Evolutionary conservation across 306 rosid species (phyloP), one percentile per base, ranked within the genome.

Genomic region (Gillenia trifoliata): DNA sequence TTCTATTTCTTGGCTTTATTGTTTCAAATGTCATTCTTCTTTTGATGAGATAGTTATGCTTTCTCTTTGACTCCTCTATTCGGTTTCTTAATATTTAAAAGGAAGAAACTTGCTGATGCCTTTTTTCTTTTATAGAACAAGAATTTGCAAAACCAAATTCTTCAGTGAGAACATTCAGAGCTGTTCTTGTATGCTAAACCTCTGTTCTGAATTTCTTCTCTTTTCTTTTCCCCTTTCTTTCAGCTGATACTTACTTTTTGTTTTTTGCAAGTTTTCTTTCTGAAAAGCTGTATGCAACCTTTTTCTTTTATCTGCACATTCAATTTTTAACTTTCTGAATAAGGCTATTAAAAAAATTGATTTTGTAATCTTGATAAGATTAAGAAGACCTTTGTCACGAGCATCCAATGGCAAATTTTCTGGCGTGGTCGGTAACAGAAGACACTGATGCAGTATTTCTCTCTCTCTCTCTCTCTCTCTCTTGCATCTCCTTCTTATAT

Each of bases 381-480:
- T 79, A 95, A 89, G 77, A n/a, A 83, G 87, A 61, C 94, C 98
- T 9, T 82, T 93, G 76, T 91, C n/a, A 91, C 78, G 88, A 77
- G 87, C 97, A 89, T 83, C 97, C 97, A 20, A 92, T 92, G 94
- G 80, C 76, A 74, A 90, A 88, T 70, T 93, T 91, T 75, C n/a
- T n/a, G n/a, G 77, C 97, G 26, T 91, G 92, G 92, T 91, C 92
- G 40, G 78, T 86, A 85, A 66, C 91, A 5, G 94, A 93, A 80
- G 96, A 91, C 76, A 72, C 82, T 43, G 97, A 93, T 76, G 86
- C 89, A 68, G 97, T 92, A 31, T 28, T 3, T 26, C 33, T 28
- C 34, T 56, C 34, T 59, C 64, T 61, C 66, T 61, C 38, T 26
- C 65, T 26, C 65, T 13, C 38, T 1, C n/a, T n/a, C n/a, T n/a